phyloP scores from a whole-genome alignment of 2,329 filamentous ascomycete genomes.

The Pseudocercospora pini-densiflorae region DNA sequence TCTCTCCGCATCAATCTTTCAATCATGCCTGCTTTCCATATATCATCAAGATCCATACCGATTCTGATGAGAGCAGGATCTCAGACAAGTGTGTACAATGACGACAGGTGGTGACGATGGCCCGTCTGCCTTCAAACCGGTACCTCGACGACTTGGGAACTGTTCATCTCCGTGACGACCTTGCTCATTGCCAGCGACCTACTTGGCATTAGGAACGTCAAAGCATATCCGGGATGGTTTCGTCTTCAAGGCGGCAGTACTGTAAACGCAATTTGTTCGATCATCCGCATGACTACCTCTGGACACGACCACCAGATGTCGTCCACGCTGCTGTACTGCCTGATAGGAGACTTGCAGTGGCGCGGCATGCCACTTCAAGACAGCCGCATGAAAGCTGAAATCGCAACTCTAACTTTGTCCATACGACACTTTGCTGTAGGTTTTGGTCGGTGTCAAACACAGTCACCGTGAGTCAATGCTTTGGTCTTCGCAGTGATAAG shows the following conservation, averaged over 20 bases:
- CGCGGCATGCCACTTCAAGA: neutral
- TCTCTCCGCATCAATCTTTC: neutral
- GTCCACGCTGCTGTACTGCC: neutral
- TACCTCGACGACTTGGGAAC: too few species aligned
- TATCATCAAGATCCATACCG: neutral
- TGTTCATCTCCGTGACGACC: neutral
- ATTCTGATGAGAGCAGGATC: neutral
- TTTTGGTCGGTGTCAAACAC: neutral
- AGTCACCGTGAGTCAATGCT: too few species aligned
- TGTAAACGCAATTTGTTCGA: neutral
- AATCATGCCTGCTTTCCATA: neutral
- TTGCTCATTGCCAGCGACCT: neutral
- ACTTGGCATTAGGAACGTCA: neutral
- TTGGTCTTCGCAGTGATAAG: too few species aligned
- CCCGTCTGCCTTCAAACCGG: neutral
- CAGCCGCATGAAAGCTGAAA: neutral
- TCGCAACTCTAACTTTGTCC: neutral
- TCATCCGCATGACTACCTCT: neutral
- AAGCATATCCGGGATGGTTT: neutral
- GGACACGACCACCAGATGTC: neutral
- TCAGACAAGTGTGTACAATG: neutral
- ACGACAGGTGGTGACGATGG: neutral
- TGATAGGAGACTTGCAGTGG: neutral
- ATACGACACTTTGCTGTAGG: neutral
- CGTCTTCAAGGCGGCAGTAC: neutral